Base-by-base conservation (phyloP, 2,329 filamentous ascomycete genomes). In the Pestalotiopsis sp. region DNA sequence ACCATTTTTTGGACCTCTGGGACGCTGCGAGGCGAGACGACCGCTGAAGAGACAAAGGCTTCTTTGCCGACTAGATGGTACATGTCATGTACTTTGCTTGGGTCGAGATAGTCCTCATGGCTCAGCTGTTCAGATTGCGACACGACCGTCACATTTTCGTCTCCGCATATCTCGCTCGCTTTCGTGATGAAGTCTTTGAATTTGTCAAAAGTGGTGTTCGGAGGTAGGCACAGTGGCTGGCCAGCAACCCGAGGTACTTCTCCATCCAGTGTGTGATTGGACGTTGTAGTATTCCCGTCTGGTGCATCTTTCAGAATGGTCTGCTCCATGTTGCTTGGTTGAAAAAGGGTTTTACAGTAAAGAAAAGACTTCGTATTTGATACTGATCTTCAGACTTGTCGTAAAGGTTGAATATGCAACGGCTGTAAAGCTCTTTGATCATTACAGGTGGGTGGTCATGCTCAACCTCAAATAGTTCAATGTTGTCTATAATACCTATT, bases 1-100 rank as follows among this genome's bases (percentile, higher is more conserved):
- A 80, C 77, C 13, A 79, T 64, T 39, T 75, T 66, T 52, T 79
- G 78, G 20, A 80, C 78, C 27, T 80, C 77, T 57, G 75, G 75
- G 1, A 75, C 77, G 38, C 70, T 75, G 4, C 74, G 63, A 3
- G 76, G 77, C 62, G 77, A 77, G 58, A 82, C 79, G 12, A 84
- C 77, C 1, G 82, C 82, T 25, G 82, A 84, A 23, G 80, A 78
- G 9, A 86, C 79, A 25, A 86, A 78, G 64, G 84, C 81, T 57
- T 84, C 81, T 49, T 84, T 79, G 56, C 83, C 81, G 23, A 82
- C 70, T 14, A 86, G 75, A 52, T 82, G 72, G 75, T 81, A 81
- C 73, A 80, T 76, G 64, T 83, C 81, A 71, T 83, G 81, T n/a
- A 49, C 41, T 49, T 49, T 49, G 41, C 41, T 49, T n/a, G 41